Conservation (phyloP, 257 asterid species). For the Gynochthodes officinalis region DNA sequence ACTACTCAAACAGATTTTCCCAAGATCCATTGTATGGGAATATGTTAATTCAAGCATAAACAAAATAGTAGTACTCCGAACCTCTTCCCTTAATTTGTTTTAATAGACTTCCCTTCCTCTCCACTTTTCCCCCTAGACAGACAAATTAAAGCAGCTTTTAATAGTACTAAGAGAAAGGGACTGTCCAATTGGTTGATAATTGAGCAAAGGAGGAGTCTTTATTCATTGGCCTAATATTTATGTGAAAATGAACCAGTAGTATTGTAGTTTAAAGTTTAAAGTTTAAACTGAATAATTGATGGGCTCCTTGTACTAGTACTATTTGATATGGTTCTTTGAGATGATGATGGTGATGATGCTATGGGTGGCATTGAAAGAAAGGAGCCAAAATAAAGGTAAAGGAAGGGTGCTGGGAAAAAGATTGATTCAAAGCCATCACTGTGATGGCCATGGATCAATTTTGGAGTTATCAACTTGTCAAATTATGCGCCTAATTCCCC, state of each 20-base stretch:
- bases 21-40: constrained; percentile 41
- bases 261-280: too few relatives aligned
- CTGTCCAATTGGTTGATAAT: constrained; percentile 2
- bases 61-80: constrained; percentile 19
- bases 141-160: constrained; percentile 4
- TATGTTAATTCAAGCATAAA: constrained; percentile 32
- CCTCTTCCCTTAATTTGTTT: constrained; percentile 4
- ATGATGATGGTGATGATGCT: neutral
- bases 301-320: constrained; percentile 1
- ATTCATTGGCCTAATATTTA: neutral
- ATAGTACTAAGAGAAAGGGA: constrained; percentile 18
- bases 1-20: constrained; percentile 20
- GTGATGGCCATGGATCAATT: constrained; percentile 1
- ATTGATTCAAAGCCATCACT: constrained; percentile 6
- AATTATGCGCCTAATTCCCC: neutral
- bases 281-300: neutral
- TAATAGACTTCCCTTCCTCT: neutral
- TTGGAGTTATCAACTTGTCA: neutral
- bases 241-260: constrained; percentile 4
- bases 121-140: constrained; percentile 17
- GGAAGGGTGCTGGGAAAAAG: neutral
- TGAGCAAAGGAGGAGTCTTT: neutral
- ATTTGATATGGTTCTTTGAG: neutral
- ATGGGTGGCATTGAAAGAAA: neutral
- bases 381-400: constrained; percentile 9